These are phyloP conservation scores for Suillus plorans DNA, from an alignment of 768 basidiomycete genomes.

Conservation along the genomic window DNA sequence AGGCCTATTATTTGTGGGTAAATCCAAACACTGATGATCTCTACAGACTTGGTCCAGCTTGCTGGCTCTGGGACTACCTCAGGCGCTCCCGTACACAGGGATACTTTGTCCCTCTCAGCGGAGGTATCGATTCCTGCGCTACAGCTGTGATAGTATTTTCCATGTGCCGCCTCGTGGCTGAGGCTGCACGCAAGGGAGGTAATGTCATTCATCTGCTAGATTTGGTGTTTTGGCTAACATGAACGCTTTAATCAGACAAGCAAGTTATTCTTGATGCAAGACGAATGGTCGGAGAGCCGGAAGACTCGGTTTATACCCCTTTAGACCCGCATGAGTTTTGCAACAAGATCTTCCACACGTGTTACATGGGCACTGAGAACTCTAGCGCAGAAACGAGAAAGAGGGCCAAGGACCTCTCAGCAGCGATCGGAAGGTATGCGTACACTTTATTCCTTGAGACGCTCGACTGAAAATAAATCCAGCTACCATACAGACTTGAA, in stretches of 20 bases:
- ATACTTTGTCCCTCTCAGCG: constrained; percentile 93
- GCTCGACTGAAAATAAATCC: constrained; percentile 1
- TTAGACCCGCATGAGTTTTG: constrained; percentile 86
- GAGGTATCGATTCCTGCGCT: constrained; percentile 97
- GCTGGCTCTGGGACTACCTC: constrained; percentile 99
- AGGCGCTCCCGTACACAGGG: constrained; percentile 91
- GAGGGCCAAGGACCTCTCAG: constrained; percentile 83
- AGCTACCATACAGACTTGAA: constrained; percentile 95
- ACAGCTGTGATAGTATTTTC: constrained; percentile 95
- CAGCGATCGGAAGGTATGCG: constrained; percentile 84
- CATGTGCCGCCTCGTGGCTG: constrained; percentile 90
- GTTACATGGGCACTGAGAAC: constrained; percentile 99
- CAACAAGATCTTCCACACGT: constrained; percentile 89
- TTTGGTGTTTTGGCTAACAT: neutral
- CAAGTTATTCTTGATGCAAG: constrained; percentile 92
- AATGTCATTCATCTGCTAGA: constrained; percentile 19
- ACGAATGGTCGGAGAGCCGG: constrained; percentile 82
- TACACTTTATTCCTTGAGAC: neutral
- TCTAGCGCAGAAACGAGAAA: constrained; percentile 83
- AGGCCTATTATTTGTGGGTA: constrained; percentile 30
- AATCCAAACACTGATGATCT: neutral
- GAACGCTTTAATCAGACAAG: constrained; percentile 45
- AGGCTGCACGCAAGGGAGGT: constrained; percentile 77
- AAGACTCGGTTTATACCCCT: constrained; percentile 80
- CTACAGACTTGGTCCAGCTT: constrained; percentile 88